Evolutionary conservation across 2,329 filamentous ascomycete species (phyloP).

Genomic region (Penicillium sp.): DNA sequence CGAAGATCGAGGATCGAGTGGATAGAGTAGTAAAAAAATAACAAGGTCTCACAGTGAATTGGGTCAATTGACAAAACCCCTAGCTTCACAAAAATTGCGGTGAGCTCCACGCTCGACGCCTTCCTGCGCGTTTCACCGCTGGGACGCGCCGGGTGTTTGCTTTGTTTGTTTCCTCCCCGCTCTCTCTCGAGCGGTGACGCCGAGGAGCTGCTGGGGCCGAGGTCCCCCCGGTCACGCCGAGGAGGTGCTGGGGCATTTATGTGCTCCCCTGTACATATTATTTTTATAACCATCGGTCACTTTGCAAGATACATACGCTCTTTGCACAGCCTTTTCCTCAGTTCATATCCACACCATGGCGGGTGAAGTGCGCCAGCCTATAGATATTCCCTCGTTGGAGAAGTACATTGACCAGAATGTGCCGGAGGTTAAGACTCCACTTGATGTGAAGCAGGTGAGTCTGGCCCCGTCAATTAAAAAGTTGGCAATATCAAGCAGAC

Average conservation of each 20-base stretch:
- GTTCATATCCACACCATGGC: constrained; percentile 52
- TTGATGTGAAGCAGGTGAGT: constrained; percentile 79
- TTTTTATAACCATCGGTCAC: neutral
- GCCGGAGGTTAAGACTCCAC: constrained; percentile 71
- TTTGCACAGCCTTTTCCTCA: neutral
- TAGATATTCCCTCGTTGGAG: constrained; percentile 71
- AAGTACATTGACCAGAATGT: constrained; percentile 68
- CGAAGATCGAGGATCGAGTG: neutral
- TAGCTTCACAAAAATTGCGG: constrained; percentile 16
- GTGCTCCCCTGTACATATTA: constrained; percentile 1
- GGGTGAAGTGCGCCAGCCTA: constrained; percentile 77
- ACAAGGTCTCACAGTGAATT: neutral
- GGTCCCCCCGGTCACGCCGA: neutral
- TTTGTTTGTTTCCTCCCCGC: constrained; percentile 13
- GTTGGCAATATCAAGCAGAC: neutral
- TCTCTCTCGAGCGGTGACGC: constrained; percentile 2
- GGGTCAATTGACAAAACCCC: constrained; percentile 1
- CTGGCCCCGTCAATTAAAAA: neutral
- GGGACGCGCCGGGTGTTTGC: constrained; percentile 19
- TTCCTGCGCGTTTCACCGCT: constrained; percentile 15
- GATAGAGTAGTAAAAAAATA: neutral
- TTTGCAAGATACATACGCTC: neutral
- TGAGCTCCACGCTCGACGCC: constrained; percentile 14
- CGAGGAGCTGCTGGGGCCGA: constrained; percentile 12
- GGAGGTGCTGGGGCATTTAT: neutral